Percentiles rank a stretch among this genome's conserved stretches.
Conservation (phyloP, 2,329 filamentous ascomycete genomes). For the Mollisiaceae sp. region DNA sequence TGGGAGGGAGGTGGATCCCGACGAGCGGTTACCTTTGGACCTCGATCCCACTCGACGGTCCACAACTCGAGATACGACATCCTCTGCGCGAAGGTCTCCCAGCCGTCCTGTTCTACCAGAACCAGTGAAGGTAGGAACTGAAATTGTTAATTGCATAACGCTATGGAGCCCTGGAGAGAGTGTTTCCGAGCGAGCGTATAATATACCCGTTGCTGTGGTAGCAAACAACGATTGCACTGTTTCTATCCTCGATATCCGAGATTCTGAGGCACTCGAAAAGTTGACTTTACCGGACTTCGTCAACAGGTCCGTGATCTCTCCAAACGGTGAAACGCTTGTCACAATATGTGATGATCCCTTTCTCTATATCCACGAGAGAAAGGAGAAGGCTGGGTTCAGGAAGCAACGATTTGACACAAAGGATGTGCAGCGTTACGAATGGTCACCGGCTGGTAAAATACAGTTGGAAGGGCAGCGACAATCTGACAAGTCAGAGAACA, state of each 20-base stretch:
- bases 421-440: conserved; percentile 47
- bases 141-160: conserved; percentile 71
- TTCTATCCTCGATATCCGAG: conserved; percentile 77
- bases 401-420: conserved; percentile 35
- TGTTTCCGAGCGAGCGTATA: conserved; percentile 49
- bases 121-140: conserved; percentile 59
- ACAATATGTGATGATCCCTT: conserved; percentile 88
- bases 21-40: conserved; percentile 61
- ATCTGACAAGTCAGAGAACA: conserved; percentile 58
- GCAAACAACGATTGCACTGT: conserved; percentile 94
- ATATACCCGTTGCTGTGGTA: conserved; percentile 68
- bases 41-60: conserved; percentile 43
- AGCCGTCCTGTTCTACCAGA: conserved; percentile 46
- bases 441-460: conserved; percentile 57
- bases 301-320: conserved; percentile 93
- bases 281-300: conserved; percentile 82
- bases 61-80: conserved; percentile 21
- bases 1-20: conserved; percentile 51
- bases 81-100: conserved; percentile 28
- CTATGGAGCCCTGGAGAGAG: conserved; percentile 58
- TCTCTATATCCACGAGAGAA: conserved; percentile 78
- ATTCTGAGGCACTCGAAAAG: conserved; percentile 70
- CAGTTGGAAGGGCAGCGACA: conserved; percentile 63
- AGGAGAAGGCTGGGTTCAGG: conserved; percentile 31
- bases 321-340: conserved; percentile 79